Base-by-base conservation (phyloP, 169 alveolate species). In the Cryptosporidium tyzzeri region DNA sequence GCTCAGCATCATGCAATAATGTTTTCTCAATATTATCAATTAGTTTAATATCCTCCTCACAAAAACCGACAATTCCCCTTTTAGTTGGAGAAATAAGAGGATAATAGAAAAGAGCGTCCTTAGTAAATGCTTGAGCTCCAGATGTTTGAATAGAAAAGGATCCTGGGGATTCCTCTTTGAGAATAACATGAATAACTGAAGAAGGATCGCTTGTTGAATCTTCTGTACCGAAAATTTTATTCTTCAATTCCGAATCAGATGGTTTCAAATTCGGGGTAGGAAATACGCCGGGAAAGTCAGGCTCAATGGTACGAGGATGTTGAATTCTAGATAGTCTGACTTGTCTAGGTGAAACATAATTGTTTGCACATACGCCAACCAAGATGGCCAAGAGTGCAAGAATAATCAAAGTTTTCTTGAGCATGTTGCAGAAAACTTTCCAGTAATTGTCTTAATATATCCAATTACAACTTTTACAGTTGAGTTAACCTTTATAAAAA, bases 71-170 rank as follows among this genome's bases (percentile, higher is more conserved):
- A 26, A 80, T 59, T 5, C 89, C 89, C 0, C 41, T 26, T 0
- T n/a, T 29, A 23, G 89, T 80, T 41, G 89, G 68, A 26, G 89
- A 48, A 62, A 80, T 80, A 35, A 80, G 68, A 35, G 89, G 89
- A 44, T 80, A 80, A 44, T 80, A 80, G 37, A 80, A 80, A 23
- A 80, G 75, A 0, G 86, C 69, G 7, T 74, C 59, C 23, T 59
- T 74, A 26, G 73, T 37, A 26, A 35, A 59, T 37, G 80, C 69
- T 6, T 33, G 80, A 31, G 71, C 31, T 55, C 86, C 86, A 35
- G 86, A 26, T 9, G 69, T 45, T 65, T 59, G 65, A 3, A 59
- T 67, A 18, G 45, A 4, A 14, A 80, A 21, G 62, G 89, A 41
- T 4, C 51, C 65, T 45, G 55, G 23, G 0, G 6, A 41, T 0